A percentile compares a stretch with the other conserved stretches of the same genome.
phyloP scores from a whole-genome alignment of 805 yeast species.

The Teunomyces kruisii region DNA sequence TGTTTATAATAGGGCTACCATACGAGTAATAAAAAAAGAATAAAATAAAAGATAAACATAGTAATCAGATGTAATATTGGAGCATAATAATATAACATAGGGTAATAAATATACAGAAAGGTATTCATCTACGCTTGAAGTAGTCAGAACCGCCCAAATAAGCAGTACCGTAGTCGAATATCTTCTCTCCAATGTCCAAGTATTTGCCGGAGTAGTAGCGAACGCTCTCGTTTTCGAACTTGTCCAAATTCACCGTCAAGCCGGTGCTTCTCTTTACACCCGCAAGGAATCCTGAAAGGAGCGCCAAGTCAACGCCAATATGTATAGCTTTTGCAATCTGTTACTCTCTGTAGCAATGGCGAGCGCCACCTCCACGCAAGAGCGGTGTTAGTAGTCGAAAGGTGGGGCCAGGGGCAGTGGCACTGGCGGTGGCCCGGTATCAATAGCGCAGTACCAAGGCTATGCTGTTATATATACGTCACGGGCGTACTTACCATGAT shows the following conservation, averaged over 20 bases:
- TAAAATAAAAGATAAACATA: background rate
- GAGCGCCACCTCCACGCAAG: background rate
- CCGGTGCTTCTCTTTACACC: slow-evolving; percentile 77
- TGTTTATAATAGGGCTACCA: slow-evolving; percentile 1
- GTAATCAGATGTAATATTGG: background rate
- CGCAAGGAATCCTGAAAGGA: slow-evolving; percentile 66
- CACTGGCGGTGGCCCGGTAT: no score
- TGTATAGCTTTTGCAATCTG: slow-evolving; percentile 57
- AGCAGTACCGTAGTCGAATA: slow-evolving; percentile 70
- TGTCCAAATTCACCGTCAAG: slow-evolving; percentile 52
- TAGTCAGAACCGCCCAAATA: slow-evolving; percentile 69
- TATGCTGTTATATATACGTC: no score
- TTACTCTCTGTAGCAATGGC: background rate
- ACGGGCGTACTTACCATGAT: background rate
- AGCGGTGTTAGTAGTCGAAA: background rate
- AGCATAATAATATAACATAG: background rate
- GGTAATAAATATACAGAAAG: background rate
- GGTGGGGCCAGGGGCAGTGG: background rate
- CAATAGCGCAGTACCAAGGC: no score
- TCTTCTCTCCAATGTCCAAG: slow-evolving; percentile 80
- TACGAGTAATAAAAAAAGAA: background rate
- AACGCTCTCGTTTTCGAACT: slow-evolving; percentile 43
- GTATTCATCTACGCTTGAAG: slow-evolving; percentile 56
- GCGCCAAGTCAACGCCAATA: slow-evolving; percentile 54
- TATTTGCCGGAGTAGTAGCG: slow-evolving; percentile 61